Conservation (phyloP, 495 filamentous ascomycete genomes). For the Thermothielavioides terrestris region DNA sequence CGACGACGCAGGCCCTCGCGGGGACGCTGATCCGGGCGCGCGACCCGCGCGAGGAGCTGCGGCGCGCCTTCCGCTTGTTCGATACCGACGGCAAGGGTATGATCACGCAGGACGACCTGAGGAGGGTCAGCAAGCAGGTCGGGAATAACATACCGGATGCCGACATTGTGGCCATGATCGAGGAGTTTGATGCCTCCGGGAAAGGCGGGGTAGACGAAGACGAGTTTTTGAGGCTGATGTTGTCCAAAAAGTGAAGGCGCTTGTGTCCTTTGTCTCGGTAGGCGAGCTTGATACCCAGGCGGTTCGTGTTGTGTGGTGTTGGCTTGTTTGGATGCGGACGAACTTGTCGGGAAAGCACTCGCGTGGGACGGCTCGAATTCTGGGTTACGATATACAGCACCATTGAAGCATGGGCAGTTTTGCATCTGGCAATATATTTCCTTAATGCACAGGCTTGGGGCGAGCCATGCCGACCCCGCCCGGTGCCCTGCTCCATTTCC, state of each 20-base stretch:
- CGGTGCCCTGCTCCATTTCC: not conserved
- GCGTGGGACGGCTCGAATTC: slow-evolving; percentile 5
- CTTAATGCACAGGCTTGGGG: too few species aligned
- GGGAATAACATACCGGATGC: slow-evolving; percentile 89
- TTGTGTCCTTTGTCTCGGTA: not conserved
- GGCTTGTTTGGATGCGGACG: slow-evolving; percentile 1
- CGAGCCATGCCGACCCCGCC: too few species aligned
- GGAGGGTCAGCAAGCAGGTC: slow-evolving; percentile 79
- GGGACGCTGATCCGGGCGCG: slow-evolving; percentile 69
- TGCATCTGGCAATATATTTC: slow-evolving; percentile 10
- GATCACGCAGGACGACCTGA: slow-evolving; percentile 77
- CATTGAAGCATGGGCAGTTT: slow-evolving; percentile 15
- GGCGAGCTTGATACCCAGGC: slow-evolving; percentile 13
- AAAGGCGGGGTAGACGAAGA: slow-evolving; percentile 83
- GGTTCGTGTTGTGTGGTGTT: not conserved
- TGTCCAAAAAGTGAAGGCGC: slow-evolving; percentile 23
- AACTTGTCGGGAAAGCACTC: not conserved
- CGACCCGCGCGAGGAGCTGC: slow-evolving; percentile 85
- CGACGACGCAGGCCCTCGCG: slow-evolving; percentile 64
- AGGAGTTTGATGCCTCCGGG: slow-evolving; percentile 94
- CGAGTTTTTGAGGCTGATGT: slow-evolving; percentile 61
- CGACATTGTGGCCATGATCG: slow-evolving; percentile 90
- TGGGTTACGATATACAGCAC: slow-evolving; percentile 14
- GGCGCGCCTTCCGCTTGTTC: slow-evolving; percentile 86
- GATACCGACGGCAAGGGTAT: slow-evolving; percentile 65